Evolutionary conservation across 2,329 filamentous ascomycete genomes (phyloP).

Genomic region (Aspergillus ochraceus): DNA sequence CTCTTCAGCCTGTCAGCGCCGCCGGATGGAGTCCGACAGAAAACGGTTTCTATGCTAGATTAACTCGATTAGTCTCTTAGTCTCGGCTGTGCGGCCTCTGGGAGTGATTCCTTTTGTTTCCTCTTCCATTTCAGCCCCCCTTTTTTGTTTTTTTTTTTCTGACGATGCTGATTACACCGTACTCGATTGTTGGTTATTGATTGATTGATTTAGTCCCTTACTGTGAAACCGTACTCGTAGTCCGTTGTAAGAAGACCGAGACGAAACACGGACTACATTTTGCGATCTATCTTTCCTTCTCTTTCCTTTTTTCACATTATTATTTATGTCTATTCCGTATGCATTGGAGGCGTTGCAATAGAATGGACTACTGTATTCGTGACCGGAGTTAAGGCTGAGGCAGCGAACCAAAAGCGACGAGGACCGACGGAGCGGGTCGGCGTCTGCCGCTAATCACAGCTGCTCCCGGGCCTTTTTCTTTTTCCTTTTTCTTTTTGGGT

Average conservation of each 20-base stretch:
- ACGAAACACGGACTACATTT: neutral
- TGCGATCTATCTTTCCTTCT: neutral
- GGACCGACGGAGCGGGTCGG: slow-evolving; percentile 16
- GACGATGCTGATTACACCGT: neutral
- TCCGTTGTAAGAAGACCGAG: too few relatives aligned
- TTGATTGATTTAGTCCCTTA: neutral
- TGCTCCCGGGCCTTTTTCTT: neutral
- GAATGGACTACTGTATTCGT: neutral
- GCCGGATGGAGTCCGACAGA: slow-evolving; percentile 22
- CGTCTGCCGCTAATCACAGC: neutral
- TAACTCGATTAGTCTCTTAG: neutral
- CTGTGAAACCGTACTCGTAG: neutral
- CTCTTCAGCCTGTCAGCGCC: slow-evolving; percentile 10
- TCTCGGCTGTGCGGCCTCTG: neutral
- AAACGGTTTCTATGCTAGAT: slow-evolving; percentile 21
- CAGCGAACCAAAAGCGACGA: neutral
- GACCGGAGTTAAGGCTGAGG: neutral
- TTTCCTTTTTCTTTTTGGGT: neutral
- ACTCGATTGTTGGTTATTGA: neutral
- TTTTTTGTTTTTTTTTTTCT: neutral
- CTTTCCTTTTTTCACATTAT: too few relatives aligned
- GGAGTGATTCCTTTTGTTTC: neutral
- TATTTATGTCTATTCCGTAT: neutral
- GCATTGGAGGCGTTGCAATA: neutral
- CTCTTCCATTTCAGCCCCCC: neutral